A percentile compares a stretch with the other conserved stretches of the same genome.
Evolutionary conservation across 176 grass and related monocot species (phyloP).

Genomic region (Aegilops bicornis): DNA sequence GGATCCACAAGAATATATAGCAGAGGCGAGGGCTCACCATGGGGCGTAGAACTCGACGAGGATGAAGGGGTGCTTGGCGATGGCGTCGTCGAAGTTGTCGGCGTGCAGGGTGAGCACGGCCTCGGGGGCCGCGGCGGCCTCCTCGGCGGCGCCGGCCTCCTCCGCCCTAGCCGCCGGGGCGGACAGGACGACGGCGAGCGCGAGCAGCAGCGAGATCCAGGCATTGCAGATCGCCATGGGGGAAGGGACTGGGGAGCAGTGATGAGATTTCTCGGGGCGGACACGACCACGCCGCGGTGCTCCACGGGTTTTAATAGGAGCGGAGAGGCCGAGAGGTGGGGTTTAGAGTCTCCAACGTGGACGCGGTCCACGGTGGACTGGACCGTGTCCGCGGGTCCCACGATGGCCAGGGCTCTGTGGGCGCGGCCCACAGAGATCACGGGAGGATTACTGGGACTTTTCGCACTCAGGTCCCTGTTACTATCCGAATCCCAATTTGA

Average conservation of each 20-base stretch:
- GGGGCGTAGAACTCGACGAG: constrained; percentile 98
- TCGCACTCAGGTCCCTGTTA: fast-evolving
- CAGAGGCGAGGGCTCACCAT: constrained; percentile 44
- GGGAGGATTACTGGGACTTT: not conserved
- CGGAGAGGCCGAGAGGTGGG: not conserved
- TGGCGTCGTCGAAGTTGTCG: constrained; percentile 66
- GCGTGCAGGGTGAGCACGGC: constrained; percentile 78
- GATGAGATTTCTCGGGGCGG: not conserved
- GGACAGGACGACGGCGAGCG: constrained; percentile 37
- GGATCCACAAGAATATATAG: not conserved
- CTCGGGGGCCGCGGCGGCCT: constrained; percentile 18
- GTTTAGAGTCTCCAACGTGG: not conserved
- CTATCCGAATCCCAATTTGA: not conserved
- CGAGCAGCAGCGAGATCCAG: constrained; percentile 63
- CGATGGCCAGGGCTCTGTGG: fast-evolving
- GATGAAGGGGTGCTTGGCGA: constrained; percentile 83
- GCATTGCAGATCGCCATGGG: constrained; percentile 55
- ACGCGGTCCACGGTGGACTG: fast-evolving
- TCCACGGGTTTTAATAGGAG: constrained; percentile 14
- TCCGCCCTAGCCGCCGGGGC: constrained; percentile 25
- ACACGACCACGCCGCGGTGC: not conserved
- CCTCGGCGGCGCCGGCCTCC: not conserved
- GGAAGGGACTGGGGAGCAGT: not conserved
- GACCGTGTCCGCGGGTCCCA: not conserved
- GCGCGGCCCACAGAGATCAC: not conserved